These are phyloP conservation scores for Chondrostereum purpureum DNA, from an alignment of 1,284 basidiomycete species.

Conservation along the genomic window DNA sequence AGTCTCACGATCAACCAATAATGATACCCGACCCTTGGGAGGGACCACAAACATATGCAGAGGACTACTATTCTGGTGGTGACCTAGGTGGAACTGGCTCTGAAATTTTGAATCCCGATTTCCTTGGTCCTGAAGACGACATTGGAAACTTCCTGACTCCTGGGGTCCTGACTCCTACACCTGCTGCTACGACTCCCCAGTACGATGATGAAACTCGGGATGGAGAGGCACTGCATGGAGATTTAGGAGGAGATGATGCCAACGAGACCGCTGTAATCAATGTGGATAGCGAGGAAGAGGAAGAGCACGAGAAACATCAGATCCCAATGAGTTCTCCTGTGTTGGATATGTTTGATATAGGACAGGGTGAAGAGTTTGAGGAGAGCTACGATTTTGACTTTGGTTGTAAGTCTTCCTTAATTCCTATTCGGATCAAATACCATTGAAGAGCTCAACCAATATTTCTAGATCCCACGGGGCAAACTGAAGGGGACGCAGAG, in stretches of 20 bases:
- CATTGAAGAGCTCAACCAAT: not conserved
- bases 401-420: not conserved
- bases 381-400: not conserved
- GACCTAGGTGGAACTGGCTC: constrained; percentile 17
- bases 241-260: not conserved
- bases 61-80: constrained; percentile 43
- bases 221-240: not conserved
- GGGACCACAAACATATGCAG: constrained; percentile 42
- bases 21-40: constrained; percentile 45
- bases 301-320: constrained; percentile 12
- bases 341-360: not conserved
- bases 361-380: not conserved
- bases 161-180: constrained; percentile 12
- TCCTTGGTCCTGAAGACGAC: constrained; percentile 19
- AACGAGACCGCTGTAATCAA: not conserved
- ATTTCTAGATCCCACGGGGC: not conserved
- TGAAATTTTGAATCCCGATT: constrained; percentile 18
- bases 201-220: not conserved
- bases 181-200: not conserved
- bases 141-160: constrained; percentile 13
- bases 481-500: not conserved
- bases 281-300: constrained; percentile 13
- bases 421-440: not conserved
- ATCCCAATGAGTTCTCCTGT: constrained; percentile 12
- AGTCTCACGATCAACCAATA: constrained; percentile 13